Base-by-base conservation (phyloP, 129 eudicot genomes). In the Erigeron canadensis region DNA sequence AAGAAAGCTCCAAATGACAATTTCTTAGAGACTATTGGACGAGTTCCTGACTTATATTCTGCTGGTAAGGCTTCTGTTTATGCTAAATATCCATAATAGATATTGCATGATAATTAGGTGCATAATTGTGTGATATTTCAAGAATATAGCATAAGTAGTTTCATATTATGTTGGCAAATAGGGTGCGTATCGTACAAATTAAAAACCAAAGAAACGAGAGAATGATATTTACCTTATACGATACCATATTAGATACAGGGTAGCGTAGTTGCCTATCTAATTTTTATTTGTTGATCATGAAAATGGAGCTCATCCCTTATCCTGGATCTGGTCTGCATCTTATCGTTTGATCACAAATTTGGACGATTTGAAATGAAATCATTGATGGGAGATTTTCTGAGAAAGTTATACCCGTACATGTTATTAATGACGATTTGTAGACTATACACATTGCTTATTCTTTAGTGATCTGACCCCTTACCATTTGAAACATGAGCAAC, bases 41-140 rank as follows among this genome's bases (percentile, higher is more conserved):
- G 61, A 66, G 69, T 78, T 16, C 70, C 84, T 3, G 89, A 79
- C 61, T 63, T 77, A 11, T 72, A 81, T 80, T 73, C 84, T 71
- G 72, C 81, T 72, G 86, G 96, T 89, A 85, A 79, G 74, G 53
- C 72, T 50, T 70, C 50, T 77, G 48, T 40, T 28, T 41, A 45
- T 73, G 59, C 61, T 46, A 42, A 44, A 22, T 59, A 59, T 71
- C 21, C 28, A 34, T 56, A 34, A 34, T 56, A 34, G 16, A 75
- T 66, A 8, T 65, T 16, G 43, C 51, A 53, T 19, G 41, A 65
- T 7, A 16, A 34, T 66, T 75, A n/a, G 67, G 66, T 54, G 72
- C 66, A 41, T 65, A 44, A 65, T 15, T 41, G 65, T 75, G 38
- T 55, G 65, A 65, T 41, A 41, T 12, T 54, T 39, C 21, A 9